Base-by-base conservation (phyloP, 352 stramenopile species). In the Pythium aquatile region DNA sequence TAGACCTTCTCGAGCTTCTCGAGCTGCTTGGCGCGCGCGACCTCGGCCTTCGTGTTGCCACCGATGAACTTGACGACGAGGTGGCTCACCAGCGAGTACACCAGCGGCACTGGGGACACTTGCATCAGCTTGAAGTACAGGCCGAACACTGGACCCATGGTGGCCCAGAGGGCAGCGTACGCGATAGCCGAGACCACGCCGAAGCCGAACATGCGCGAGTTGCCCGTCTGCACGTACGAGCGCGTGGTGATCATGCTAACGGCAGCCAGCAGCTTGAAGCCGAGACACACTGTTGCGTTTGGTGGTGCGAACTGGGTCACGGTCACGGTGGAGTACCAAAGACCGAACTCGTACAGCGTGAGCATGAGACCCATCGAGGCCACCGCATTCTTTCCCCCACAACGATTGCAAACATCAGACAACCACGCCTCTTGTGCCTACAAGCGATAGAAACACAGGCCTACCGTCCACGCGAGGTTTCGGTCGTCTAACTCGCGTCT, bases 41-140 rank as follows among this genome's bases (percentile, higher is more conserved):
- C 56, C 62, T 86, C 77, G 24, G 77, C 74, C 60, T 79, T 78
- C 11, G 75, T 85, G 57, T 83, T 88, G 68, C 69, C 70, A 42
- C 74, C 76, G 7, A 88, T 77, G 28, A 88, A 60, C 16, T 58
- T 59, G 26, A 81, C 58, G 9, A 65, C 61, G 1, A 52, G 17
- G 16, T 77, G 68, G 57, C 61, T 66, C 10, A 74, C 47, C 16
- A 67, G 39, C 40, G 73, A 81, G 67, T 88, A 86, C 1, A 77
- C 54, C 29, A 81, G 16, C 5, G 69, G 75, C 2, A 86, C 58
- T 6, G 77, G 76, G 16, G 75, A 86, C 17, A 65, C 75, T 48
- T 82, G 61, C 6, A 79, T 59, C n/a, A 69, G 42, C n/a, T 71
- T 72, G 39, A 86, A 78, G 24, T 42, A 56, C 16, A 73, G 32